Conservation (phyloP, 2,329 filamentous ascomycete species). For the Calonectria pseudoturangicola region DNA sequence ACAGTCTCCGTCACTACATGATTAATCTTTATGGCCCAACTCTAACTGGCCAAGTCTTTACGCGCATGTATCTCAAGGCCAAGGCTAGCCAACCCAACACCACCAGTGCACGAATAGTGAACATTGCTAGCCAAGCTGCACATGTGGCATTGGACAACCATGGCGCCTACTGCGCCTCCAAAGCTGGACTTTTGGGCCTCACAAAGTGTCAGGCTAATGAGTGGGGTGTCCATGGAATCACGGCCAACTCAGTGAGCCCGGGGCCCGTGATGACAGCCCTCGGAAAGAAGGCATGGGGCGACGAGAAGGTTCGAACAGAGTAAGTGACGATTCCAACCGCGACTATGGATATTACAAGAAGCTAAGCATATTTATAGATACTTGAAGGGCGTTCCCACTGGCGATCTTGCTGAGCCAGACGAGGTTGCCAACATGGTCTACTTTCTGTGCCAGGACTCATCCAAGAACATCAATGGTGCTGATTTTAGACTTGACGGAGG, state of each 20-base stretch:
- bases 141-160: conserved; percentile 28
- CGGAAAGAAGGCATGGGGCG: conserved; percentile 30
- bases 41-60: conserved; percentile 26
- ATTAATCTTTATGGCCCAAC: conserved; percentile 32
- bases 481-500: conserved; percentile 32
- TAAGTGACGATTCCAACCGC: not conserved
- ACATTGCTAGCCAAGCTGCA: conserved; percentile 30
- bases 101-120: conserved; percentile 20
- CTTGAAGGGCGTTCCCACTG: conserved; percentile 27
- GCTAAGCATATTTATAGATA: conserved; percentile 9
- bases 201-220: conserved; percentile 30
- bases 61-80: conserved; percentile 21
- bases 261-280: conserved; percentile 28
- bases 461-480: conserved; percentile 28
- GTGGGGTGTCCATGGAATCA: conserved; percentile 25
- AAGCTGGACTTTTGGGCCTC: conserved; percentile 23
- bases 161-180: conserved; percentile 32
- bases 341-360: no score
- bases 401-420: conserved; percentile 27
- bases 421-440: conserved; percentile 29
- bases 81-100: not conserved
- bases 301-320: conserved; percentile 33
- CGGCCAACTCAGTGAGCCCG: conserved; percentile 28
- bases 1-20: conserved; percentile 26
- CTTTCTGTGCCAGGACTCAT: conserved; percentile 30